phyloP scores from a whole-genome alignment of 202 grass and related monocot genomes.

The Schoenoplectus tabernaemontani region DNA sequence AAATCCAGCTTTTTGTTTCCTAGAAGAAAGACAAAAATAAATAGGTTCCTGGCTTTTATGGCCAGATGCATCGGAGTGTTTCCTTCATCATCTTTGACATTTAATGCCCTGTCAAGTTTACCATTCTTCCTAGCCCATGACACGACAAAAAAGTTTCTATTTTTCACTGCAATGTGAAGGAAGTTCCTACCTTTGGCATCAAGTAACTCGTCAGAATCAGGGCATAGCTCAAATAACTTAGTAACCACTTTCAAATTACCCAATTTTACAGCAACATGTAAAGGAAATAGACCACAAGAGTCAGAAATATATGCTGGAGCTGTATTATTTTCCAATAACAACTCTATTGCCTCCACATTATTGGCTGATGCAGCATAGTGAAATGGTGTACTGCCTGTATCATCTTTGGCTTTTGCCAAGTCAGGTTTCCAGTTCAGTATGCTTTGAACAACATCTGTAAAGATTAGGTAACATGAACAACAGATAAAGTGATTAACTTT shows the following conservation, averaged over 20 bases:
- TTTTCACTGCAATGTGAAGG: conserved; percentile 44
- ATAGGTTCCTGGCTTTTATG: not conserved
- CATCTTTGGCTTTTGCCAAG: conserved; percentile 36
- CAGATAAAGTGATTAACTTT: not conserved
- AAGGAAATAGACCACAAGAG: conserved; percentile 36
- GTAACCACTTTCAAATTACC: conserved; percentile 25
- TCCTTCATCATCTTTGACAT: not conserved
- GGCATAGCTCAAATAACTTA: conserved; percentile 36
- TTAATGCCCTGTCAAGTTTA: not conserved
- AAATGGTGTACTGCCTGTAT: conserved; percentile 43
- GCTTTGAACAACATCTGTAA: conserved; percentile 36
- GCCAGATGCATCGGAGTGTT: not conserved
- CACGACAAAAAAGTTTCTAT: conserved; percentile 29
- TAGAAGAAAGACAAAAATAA: not conserved
- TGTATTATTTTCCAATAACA: conserved; percentile 33
- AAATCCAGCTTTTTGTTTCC: not conserved
- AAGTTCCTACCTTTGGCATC: conserved; percentile 60
- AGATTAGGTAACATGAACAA: not conserved
- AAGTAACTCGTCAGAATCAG: conserved; percentile 44
- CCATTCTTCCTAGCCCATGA: not conserved
- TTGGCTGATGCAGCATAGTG: conserved; percentile 42
- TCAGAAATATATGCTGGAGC: conserved; percentile 42
- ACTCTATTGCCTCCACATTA: conserved; percentile 22
- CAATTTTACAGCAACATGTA: conserved; percentile 46
- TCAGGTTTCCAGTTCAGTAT: conserved; percentile 34